phyloP scores from a whole-genome alignment of 2,329 filamentous ascomycete genomes.

The Pezizomycotina sp. region DNA sequence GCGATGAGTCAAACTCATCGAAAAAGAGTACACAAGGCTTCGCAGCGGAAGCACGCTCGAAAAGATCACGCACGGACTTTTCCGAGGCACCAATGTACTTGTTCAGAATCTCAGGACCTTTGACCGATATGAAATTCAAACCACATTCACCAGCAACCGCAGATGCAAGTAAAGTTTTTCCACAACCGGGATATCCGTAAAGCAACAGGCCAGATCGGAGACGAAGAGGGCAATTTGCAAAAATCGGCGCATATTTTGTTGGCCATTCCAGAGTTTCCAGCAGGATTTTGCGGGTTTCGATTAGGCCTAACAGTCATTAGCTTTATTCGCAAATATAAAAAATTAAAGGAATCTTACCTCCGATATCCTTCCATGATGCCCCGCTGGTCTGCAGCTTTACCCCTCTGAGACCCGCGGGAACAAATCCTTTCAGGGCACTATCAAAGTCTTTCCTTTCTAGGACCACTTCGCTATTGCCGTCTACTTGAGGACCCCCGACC shows the following conservation, averaged over 20 bases:
- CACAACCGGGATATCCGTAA: constrained; percentile 90
- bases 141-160: constrained; percentile 96
- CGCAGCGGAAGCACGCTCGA: constrained; percentile 79
- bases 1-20: constrained; percentile 98
- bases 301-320: constrained; percentile 36
- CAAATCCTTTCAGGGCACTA: constrained; percentile 75
- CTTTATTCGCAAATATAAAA: neutral
- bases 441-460: constrained; percentile 65
- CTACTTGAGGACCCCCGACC: constrained; percentile 37
- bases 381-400: constrained; percentile 86
- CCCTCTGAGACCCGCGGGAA: constrained; percentile 82
- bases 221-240: constrained; percentile 87
- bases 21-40: constrained; percentile 93
- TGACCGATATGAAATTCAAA: constrained; percentile 95
- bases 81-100: constrained; percentile 98
- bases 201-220: constrained; percentile 80
- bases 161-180: constrained; percentile 87
- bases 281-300: constrained; percentile 72
- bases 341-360: constrained; percentile 32
- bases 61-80: constrained; percentile 87
- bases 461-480: constrained; percentile 40
- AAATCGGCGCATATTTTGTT: constrained; percentile 94
- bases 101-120: constrained; percentile 94
- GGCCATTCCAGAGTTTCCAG: constrained; percentile 93
- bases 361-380: constrained; percentile 82